A percentile compares a stretch with the other conserved stretches of the same genome.
These are phyloP conservation scores for Dryas octopetala DNA, from an alignment of 306 rosid genomes.

Conservation along the genomic window DNA sequence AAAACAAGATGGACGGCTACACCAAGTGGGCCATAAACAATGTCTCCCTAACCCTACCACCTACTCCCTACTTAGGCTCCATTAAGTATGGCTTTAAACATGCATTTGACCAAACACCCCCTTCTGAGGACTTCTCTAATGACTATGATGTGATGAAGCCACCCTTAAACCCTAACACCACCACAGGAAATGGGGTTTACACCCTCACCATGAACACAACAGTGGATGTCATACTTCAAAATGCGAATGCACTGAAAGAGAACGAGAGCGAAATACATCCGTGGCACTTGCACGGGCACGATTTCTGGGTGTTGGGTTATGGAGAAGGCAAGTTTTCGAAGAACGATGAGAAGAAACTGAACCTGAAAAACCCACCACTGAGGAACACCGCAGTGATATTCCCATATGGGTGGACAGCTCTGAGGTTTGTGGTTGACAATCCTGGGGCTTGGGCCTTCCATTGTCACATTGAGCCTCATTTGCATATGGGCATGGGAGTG, in stretches of 20 bases:
- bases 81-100: constrained; percentile 33
- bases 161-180: constrained; percentile 41
- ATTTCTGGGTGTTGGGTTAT: constrained; percentile 82
- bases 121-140: constrained; percentile 41
- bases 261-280: constrained; percentile 78
- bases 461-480: constrained; percentile 87
- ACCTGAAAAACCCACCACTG: constrained; percentile 67
- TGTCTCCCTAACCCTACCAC: constrained; percentile 54
- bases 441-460: constrained; percentile 94
- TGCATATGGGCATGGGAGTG: constrained; percentile 95
- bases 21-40: constrained; percentile 70
- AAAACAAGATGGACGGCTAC: constrained; percentile 52
- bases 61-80: constrained; percentile 70
- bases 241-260: constrained; percentile 41
- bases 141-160: constrained; percentile 49
- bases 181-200: constrained; percentile 50
- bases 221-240: constrained; percentile 69
- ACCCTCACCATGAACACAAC: constrained; percentile 25
- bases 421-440: constrained; percentile 72
- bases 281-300: constrained; percentile 92
- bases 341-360: constrained; percentile 39
- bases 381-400: constrained; percentile 63
- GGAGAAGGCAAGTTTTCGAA: constrained; percentile 69
- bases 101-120: constrained; percentile 32
- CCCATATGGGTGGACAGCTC: constrained; percentile 83